Base-by-base conservation (phyloP, 257 asterid genomes). In the Solanum chilense region DNA sequence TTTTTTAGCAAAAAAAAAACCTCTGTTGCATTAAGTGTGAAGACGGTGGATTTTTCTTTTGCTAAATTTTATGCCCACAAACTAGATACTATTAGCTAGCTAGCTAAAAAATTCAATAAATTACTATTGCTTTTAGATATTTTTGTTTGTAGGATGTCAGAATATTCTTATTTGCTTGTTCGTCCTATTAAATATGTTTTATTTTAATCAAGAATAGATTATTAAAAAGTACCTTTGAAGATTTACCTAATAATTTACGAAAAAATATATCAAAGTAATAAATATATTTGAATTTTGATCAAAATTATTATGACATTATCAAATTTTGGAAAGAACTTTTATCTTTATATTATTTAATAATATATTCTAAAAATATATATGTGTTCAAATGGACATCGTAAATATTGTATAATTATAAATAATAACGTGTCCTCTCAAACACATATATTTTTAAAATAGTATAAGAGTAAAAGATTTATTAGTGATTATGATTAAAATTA, bases 351-450 rank as follows among this genome's bases (percentile, higher is more conserved):
- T n/a, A n/a, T n/a, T n/a, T n/a, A n/a, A n/a, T 35, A 37, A 0
- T 37, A 6, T 37, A 37, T 37, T 37, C 7, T 35, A 35, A 35
- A 35, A 5, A 35, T 35, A 35, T 35, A 35, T 5, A 35, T 35
- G 39, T 35, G 0, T 5, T 35, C 7, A 37, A 1, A 37, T 6
- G 0, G 1, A 37, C 0, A 37, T 6, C 0, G 6, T 5, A 37
- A 37, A 37, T 37, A 37, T 37, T 37, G 1, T 37, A 37, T 37
- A 6, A 37, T 37, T 37, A 37, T n/a, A 37, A 37, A 5, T 0
- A 33, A 0, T 35, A 35, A 37, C 1, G 7, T 37, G 1, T 37
- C 39, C 7, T 5, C 7, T 0, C 39, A 37, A 1, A 37, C 1
- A 37, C 7, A 37, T 37, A 37, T 37, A 37, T 37, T 37, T 35